Evolutionary conservation across 2,329 filamentous ascomycete species (phyloP).

Genomic region (Venturia effusa): DNA sequence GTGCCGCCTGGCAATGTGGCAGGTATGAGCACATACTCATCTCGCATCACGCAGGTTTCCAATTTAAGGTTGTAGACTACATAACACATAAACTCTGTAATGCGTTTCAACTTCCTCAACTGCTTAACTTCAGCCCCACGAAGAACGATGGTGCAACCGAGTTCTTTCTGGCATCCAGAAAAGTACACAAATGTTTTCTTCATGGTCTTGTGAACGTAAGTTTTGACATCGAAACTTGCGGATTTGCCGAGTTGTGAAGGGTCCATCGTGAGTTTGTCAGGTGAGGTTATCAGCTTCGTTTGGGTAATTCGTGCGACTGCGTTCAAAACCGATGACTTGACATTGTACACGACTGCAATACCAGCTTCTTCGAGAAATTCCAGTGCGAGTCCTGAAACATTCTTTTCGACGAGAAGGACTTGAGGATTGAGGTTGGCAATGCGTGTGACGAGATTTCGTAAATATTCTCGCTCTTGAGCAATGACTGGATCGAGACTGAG

Average conservation of each 20-base stretch:
- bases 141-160: slow-evolving; percentile 90
- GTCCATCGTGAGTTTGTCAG: slow-evolving; percentile 79
- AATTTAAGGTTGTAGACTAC: slow-evolving; percentile 96
- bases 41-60: slow-evolving; percentile 86
- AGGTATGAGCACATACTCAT: slow-evolving; percentile 81
- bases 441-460: slow-evolving; percentile 81
- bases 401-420: slow-evolving; percentile 81
- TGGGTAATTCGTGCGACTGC: slow-evolving; percentile 88
- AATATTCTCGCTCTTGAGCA: slow-evolving; percentile 87
- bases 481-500: slow-evolving; percentile 98
- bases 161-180: slow-evolving; percentile 76
- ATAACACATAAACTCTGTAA: slow-evolving; percentile 98
- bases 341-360: slow-evolving; percentile 91
- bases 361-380: slow-evolving; percentile 80
- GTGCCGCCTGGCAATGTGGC: slow-evolving; percentile 40
- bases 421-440: slow-evolving; percentile 80
- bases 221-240: slow-evolving; percentile 87
- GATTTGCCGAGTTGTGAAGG: slow-evolving; percentile 68
- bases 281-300: slow-evolving; percentile 83
- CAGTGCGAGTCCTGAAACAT: slow-evolving; percentile 82
- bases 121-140: slow-evolving; percentile 65
- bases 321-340: slow-evolving; percentile 90
- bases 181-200: slow-evolving; percentile 96
- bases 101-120: slow-evolving; percentile 73
- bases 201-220: slow-evolving; percentile 71